phyloP scores from a whole-genome alignment of 73 alveolate genomes.

The Tetrahymena thermophila region DNA sequence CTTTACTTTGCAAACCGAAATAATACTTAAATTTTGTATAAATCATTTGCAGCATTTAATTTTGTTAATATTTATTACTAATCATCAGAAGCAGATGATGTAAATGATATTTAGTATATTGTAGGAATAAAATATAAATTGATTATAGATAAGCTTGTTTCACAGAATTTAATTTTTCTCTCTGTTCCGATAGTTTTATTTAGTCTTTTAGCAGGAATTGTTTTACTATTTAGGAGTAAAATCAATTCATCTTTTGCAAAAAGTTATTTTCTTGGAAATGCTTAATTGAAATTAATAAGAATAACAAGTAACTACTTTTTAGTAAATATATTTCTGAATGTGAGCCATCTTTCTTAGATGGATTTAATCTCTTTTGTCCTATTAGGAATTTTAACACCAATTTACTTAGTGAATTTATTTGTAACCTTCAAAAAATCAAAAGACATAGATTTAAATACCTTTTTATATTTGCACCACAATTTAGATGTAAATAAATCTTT shows the following conservation, averaged over 20 bases:
- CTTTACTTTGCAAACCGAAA: not conserved
- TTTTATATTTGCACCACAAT: not conserved
- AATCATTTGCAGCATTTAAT: not conserved
- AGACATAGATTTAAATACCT: not conserved
- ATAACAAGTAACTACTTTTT: not conserved
- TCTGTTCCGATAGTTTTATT: not conserved
- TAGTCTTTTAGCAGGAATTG: not conserved
- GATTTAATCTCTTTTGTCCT: not conserved
- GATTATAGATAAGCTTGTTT: not conserved
- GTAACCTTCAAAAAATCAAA: not conserved
- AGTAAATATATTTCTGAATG: not conserved
- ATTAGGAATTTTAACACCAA: not conserved
- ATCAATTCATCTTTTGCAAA: not conserved
- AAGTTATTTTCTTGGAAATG: not conserved
- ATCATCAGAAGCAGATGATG: not conserved
- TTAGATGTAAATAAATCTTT: not conserved
- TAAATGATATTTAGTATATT: not conserved
- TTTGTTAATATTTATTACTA: not conserved
- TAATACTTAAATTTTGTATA: not conserved
- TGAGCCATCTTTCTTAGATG: not conserved
- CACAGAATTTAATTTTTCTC: not conserved
- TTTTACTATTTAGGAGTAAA: not conserved
- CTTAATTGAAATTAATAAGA: not conserved
- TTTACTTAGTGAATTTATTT: not conserved
- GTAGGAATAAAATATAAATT: not conserved